Evolutionary conservation across 1,284 basidiomycete genomes (phyloP).

Genomic region (Rhodotorula glutinis): DNA sequence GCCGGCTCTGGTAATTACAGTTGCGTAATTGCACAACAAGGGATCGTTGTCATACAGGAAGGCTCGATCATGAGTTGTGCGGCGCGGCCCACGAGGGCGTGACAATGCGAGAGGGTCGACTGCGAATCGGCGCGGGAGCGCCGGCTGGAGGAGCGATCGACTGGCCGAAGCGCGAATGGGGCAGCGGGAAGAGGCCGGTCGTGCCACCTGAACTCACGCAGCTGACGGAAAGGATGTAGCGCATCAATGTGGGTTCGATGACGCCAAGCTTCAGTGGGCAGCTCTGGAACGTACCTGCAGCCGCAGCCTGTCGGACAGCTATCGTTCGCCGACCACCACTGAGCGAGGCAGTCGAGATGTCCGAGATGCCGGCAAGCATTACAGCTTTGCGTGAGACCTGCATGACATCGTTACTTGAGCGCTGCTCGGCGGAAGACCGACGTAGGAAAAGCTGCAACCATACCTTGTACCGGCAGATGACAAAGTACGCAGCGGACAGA

Average conservation of each 20-base stretch:
- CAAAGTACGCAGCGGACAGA: constrained; percentile 24
- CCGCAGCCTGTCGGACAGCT: constrained; percentile 36
- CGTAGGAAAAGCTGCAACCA: background rate
- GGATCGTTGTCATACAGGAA: background rate
- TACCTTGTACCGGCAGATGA: constrained; percentile 31
- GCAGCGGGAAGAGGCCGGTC: constrained; percentile 22
- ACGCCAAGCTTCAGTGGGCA: background rate
- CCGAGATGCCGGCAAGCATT: constrained; percentile 31
- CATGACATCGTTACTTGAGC: too few species aligned
- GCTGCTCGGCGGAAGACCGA: too few species aligned
- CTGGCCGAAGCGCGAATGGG: background rate
- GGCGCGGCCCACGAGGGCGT: constrained; percentile 2
- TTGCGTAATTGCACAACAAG: background rate
- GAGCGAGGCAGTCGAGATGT: constrained; percentile 28
- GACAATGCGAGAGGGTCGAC: background rate
- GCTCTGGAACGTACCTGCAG: constrained; percentile 18
- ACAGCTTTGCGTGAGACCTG: constrained; percentile 32
- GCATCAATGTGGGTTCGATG: too few species aligned
- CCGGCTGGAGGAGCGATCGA: background rate
- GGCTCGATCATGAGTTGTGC: background rate
- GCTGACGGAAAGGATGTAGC: background rate
- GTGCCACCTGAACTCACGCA: constrained; percentile 24
- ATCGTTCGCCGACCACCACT: constrained; percentile 19
- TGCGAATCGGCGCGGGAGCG: background rate
- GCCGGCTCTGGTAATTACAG: background rate